Conservation (phyloP, 352 stramenopile species). For the Peronosclerospora sorghi region DNA sequence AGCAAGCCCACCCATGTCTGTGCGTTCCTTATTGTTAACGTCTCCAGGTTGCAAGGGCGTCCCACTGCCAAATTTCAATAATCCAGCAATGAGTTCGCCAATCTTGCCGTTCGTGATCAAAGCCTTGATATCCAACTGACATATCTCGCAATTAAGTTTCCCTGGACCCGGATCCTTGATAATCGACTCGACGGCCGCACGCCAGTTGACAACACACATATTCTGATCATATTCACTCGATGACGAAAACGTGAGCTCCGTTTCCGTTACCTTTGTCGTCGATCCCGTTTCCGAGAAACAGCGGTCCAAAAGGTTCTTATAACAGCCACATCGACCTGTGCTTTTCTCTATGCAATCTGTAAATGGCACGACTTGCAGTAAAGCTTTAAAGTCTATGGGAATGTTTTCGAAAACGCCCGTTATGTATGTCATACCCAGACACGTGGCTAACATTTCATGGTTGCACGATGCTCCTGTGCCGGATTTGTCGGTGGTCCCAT, state of each 20-base stretch:
- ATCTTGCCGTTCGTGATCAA: conserved; percentile 60
- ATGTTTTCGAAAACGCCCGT: conserved; percentile 31
- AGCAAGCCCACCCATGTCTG: conserved; percentile 46
- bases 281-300: conserved; percentile 51
- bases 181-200: conserved; percentile 31
- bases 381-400: conserved; percentile 65
- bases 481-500: conserved; percentile 17
- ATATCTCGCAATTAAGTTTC: conserved; percentile 66
- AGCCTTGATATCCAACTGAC: conserved; percentile 52
- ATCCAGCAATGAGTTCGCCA: conserved; percentile 34
- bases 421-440: conserved; percentile 43
- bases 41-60: conserved; percentile 12
- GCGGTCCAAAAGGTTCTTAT: conserved; percentile 47
- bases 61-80: conserved; percentile 38
- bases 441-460: conserved; percentile 56
- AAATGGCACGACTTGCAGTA: conserved; percentile 53
- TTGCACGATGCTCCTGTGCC: conserved; percentile 34
- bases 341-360: conserved; percentile 54
- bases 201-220: conserved; percentile 50
- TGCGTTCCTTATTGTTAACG: conserved; percentile 22
- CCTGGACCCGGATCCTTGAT: conserved; percentile 41
- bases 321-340: conserved; percentile 53
- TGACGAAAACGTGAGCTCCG: conserved; percentile 18
- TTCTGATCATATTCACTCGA: conserved; percentile 50
- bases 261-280: conserved; percentile 23